phyloP scores from a whole-genome alignment of 345 rosid species.

The Syzygium jambos region DNA sequence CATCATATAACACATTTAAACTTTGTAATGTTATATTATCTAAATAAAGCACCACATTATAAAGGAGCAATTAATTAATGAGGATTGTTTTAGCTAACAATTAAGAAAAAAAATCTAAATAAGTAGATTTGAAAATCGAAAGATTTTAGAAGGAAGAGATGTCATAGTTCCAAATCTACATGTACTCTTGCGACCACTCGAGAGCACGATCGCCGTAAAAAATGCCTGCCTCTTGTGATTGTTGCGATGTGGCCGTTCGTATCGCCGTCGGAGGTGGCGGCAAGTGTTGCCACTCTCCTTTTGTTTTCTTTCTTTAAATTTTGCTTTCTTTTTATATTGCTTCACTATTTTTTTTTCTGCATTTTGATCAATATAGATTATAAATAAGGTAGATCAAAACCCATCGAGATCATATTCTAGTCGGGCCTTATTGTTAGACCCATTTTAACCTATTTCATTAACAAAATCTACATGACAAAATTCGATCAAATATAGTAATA shows the following conservation, averaged over 20 bases:
- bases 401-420: not conserved
- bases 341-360: not conserved
- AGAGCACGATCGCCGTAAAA: not conserved
- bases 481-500: too few relatives aligned
- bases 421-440: not conserved
- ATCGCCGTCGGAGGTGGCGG: rapidly evolving
- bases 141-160: not conserved
- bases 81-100: not conserved
- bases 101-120: too few relatives aligned
- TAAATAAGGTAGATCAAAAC: not conserved
- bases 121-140: not conserved
- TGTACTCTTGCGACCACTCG: not conserved
- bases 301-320: too few relatives aligned
- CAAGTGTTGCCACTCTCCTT: not conserved
- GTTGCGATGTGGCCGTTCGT: not conserved
- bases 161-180: not conserved
- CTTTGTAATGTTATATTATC: not conserved
- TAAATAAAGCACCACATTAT: not conserved
- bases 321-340: not conserved
- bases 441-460: not conserved
- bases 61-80: not conserved
- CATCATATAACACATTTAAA: not conserved
- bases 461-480: too few relatives aligned
- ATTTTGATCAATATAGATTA: not conserved
- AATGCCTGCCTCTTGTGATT: not conserved